A percentile compares a stretch with the other conserved stretches of the same genome.
phyloP scores from a whole-genome alignment of 192 early-diverging fungal species.

The Coemansia sp. region DNA sequence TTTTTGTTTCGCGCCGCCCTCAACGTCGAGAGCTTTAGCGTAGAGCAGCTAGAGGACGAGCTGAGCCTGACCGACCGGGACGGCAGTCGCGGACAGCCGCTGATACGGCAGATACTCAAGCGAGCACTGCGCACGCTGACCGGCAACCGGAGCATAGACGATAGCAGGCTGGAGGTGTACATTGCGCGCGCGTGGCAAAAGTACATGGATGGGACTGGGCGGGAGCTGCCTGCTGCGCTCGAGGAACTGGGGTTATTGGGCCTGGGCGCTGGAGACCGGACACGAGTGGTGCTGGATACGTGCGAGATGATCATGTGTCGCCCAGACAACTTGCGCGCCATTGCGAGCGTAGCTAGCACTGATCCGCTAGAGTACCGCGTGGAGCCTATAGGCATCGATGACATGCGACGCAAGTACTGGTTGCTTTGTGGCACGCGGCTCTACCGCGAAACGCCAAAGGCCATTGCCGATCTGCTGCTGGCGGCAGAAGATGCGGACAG shows the following conservation, averaged over 20 bases:
- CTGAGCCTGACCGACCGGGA: conserved; percentile 8
- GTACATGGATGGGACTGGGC: conserved; percentile 11
- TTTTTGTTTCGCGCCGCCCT: conserved; percentile 23
- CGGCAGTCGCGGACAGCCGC: background rate
- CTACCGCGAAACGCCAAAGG: conserved; percentile 26
- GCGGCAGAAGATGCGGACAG: background rate
- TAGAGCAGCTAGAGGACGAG: conserved; percentile 28
- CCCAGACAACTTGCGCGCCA: conserved; percentile 19
- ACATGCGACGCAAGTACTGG: conserved; percentile 27
- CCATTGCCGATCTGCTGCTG: conserved; percentile 23
- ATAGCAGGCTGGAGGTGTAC: conserved; percentile 11
- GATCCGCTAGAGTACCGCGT: conserved; percentile 13
- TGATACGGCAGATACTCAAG: conserved; percentile 13
- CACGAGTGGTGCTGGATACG: conserved; percentile 21
- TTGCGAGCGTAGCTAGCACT: background rate
- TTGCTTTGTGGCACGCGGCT: conserved; percentile 27
- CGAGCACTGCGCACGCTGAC: conserved; percentile 16
- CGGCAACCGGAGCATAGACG: conserved; percentile 23
- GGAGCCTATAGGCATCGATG: conserved; percentile 18
- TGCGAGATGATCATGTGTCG: conserved; percentile 28
- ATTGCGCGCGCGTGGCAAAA: conserved; percentile 24
- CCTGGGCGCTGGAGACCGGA: conserved; percentile 19
- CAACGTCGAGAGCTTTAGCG: conserved; percentile 12
- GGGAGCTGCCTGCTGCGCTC: background rate
- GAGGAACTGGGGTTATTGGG: conserved; percentile 14